Evolutionary conservation across 2,329 filamentous ascomycete genomes (phyloP), one percentile per base, ranked within the genome.

Genomic region (Cladophialophora psammophila): DNA sequence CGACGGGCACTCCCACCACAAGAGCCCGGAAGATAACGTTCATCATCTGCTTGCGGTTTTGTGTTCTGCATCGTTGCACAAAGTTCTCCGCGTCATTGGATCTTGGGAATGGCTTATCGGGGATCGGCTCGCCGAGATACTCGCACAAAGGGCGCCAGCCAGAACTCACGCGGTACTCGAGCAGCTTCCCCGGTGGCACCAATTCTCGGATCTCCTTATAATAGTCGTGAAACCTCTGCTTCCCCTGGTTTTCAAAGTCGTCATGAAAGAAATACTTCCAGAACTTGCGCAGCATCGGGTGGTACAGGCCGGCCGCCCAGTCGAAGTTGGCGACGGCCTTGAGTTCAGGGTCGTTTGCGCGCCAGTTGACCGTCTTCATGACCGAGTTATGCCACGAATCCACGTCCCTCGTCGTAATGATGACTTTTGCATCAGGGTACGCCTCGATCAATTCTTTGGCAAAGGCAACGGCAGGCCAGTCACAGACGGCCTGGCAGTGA

Each of bases 341-440:
- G 76, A 85, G 82, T 78, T 90, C 87, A 4, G 83, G 85, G 75
- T 90, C 88, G 31, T 85, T 89, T 59, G 84, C 87, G 60, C 88
- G 86, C 88, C 88, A 90, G 80, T 86, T 86, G 36, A 90, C 87
- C 5, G 88, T 91, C 78, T 87, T 88, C 84, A 89, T 86, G 20
- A 87, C 88, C 53, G 87, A 88, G 9, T 81, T 80, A 73, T 85
- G 81, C 87, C 89, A 91, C 48, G 86, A 85, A 76, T 91, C 83
- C 42, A 90, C 86, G 65, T 90, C 87, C 54, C 89, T 85, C 65
- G 85, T 88, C 13, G 88, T 90, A 69, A 92, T 80, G 57, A 92
- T 84, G 62, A 91, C 86, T 78, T 91, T 91, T 65, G 90, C 90
- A 63, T 91, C 87, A 1, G 90, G 90, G 75, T 91, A 92, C 15